A percentile compares a stretch with the other conserved stretches of the same genome.
Conservation (phyloP, 805 yeast genomes). For the Saccharomycopsis sp. region DNA sequence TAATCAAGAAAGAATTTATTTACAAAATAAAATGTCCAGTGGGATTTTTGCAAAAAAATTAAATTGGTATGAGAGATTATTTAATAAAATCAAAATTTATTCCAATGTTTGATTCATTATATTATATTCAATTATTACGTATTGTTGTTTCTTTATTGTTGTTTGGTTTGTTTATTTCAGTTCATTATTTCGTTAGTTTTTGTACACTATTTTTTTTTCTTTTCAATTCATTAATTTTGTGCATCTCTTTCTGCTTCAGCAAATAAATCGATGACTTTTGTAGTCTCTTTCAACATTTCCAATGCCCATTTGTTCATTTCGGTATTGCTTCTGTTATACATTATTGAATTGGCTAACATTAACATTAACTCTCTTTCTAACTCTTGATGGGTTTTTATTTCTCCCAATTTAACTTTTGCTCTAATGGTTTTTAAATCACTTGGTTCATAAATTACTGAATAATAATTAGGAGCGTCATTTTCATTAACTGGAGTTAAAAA, state of each 20-base stretch:
- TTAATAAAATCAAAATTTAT: no score
- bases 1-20: conserved; percentile 26
- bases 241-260: no score
- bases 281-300: conserved; percentile 63
- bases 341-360: conserved; percentile 77
- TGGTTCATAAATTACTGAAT: conserved; percentile 49
- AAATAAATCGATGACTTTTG: conserved; percentile 44
- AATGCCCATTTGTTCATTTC: conserved; percentile 52
- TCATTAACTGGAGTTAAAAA: conserved; percentile 61
- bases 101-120: no score
- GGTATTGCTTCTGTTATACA: conserved; percentile 63
- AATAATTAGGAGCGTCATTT: conserved; percentile 61
- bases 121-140: no score
- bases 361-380: conserved; percentile 59
- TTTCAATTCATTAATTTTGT: no score
- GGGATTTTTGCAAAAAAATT: no score
- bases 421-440: conserved; percentile 58
- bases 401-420: conserved; percentile 46
- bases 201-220: no score
- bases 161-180: no score
- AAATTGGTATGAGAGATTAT: no score
- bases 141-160: no score
- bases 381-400: conserved; percentile 37
- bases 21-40: conserved; percentile 2
- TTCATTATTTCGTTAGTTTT: no score